phyloP scores from a whole-genome alignment of 345 rosid species.

The Citrus medica region DNA sequence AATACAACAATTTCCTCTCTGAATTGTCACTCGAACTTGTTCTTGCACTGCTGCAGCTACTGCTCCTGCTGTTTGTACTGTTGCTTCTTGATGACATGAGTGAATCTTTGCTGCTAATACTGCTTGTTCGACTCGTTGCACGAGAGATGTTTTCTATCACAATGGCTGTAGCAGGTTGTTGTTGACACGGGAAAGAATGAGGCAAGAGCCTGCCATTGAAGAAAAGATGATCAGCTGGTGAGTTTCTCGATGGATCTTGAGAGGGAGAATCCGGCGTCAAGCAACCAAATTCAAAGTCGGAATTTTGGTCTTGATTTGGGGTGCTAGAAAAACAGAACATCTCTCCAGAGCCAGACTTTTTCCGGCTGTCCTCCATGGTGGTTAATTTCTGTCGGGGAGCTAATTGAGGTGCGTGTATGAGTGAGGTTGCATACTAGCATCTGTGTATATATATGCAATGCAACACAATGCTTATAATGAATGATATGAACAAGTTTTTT shows the following conservation, averaged over 20 bases:
- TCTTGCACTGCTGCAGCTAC: conserved; percentile 64
- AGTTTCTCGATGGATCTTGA: conserved; percentile 40
- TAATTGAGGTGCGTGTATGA: neutral
- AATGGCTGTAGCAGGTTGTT: conserved; percentile 12
- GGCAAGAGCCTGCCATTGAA: conserved; percentile 78
- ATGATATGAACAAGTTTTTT: conserved; percentile 1
- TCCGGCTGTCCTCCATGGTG: conserved; percentile 29
- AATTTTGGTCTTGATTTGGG: conserved; percentile 31
- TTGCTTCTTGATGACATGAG: conserved; percentile 60
- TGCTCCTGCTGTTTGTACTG: conserved; percentile 71
- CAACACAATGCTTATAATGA: neutral
- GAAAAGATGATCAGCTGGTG: conserved; percentile 88
- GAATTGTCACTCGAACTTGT: conserved; percentile 49
- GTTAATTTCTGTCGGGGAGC: neutral
- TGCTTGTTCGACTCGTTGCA: conserved; percentile 44
- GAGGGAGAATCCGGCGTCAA: conserved; percentile 61
- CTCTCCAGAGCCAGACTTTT: conserved; percentile 24
- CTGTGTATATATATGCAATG: conserved; percentile 16
- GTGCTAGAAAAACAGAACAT: conserved; percentile 46
- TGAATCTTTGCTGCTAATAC: conserved; percentile 50
- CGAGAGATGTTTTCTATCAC: conserved; percentile 4
- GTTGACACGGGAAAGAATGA: conserved; percentile 51
- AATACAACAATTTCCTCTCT: conserved; percentile 28
- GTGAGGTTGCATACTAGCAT: neutral
- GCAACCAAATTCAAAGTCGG: conserved; percentile 70